These are phyloP conservation scores for Cynara cardunculus DNA, from an alignment of 129 eudicot species.

Conservation along the genomic window DNA sequence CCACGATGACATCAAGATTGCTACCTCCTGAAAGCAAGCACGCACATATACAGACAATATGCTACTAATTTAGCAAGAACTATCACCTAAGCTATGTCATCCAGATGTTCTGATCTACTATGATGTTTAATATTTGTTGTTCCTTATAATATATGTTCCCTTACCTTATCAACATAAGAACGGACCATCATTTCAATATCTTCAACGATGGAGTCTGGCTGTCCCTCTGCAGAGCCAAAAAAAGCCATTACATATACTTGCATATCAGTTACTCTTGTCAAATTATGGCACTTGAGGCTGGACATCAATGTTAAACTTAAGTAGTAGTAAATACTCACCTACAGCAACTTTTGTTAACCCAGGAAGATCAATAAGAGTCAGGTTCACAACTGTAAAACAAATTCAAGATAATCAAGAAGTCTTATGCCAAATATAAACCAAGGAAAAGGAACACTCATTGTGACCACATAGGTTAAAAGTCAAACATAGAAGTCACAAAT, in stretches of 20 bases:
- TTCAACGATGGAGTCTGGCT: slow-evolving; percentile 83
- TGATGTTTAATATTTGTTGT: neutral
- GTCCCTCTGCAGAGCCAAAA: slow-evolving; percentile 76
- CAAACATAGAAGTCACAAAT: neutral
- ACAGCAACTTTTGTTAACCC: slow-evolving; percentile 99
- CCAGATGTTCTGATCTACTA: slow-evolving; percentile 2
- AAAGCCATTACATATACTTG: slow-evolving; percentile 16
- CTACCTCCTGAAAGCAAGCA: neutral
- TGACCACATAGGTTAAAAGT: neutral
- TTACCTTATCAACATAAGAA: slow-evolving; percentile 91
- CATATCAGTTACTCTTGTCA: slow-evolving; percentile 14
- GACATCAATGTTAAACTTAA: slow-evolving; percentile 15
- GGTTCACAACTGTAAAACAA: slow-evolving; percentile 83
- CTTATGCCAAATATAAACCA: neutral
- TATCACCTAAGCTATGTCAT: slow-evolving; percentile 1
- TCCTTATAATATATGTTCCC: neutral
- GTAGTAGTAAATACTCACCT: slow-evolving; percentile 56
- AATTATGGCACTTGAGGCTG: slow-evolving; percentile 1
- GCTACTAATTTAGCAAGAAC: neutral
- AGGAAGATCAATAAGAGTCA: slow-evolving; percentile 98
- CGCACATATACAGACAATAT: neutral
- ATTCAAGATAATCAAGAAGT: slow-evolving; percentile 12
- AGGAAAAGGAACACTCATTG: neutral
- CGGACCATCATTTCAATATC: slow-evolving; percentile 98
- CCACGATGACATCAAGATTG: neutral